These are phyloP conservation scores for Talaromyces borbonicus DNA, from an alignment of 495 filamentous ascomycete genomes.

Conservation along the genomic window DNA sequence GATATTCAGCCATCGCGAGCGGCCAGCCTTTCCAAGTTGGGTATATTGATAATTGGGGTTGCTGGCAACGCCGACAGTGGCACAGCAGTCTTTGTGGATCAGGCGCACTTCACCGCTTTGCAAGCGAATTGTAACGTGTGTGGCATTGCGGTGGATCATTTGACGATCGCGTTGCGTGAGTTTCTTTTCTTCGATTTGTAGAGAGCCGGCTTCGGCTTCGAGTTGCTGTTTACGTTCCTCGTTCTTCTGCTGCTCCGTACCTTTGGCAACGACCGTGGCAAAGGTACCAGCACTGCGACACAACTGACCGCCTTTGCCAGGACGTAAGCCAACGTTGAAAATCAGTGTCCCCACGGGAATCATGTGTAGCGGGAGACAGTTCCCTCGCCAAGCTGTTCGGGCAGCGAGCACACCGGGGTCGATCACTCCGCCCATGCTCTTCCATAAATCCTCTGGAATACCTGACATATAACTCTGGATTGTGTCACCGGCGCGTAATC, in stretches of 20 bases:
- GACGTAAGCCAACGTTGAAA: constrained; percentile 74
- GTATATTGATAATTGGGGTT: constrained; percentile 84
- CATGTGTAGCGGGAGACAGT: constrained; percentile 90
- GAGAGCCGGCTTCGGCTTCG: constrained; percentile 12
- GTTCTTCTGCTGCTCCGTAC: constrained; percentile 43
- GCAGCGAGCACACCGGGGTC: constrained; percentile 93
- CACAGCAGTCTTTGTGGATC: constrained; percentile 83
- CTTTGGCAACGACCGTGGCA: constrained; percentile 77
- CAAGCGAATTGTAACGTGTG: constrained; percentile 68
- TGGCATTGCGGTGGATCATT: constrained; percentile 44
- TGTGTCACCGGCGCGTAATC: constrained; percentile 82
- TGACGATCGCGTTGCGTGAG: constrained; percentile 31
- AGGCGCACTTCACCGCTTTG: constrained; percentile 87
- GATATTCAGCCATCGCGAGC: constrained; percentile 85
- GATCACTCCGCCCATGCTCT: constrained; percentile 79
- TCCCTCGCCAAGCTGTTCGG: constrained; percentile 87
- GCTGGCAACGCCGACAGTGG: constrained; percentile 85
- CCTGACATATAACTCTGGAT: constrained; percentile 85
- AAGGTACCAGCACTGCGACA: constrained; percentile 90
- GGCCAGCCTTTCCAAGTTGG: constrained; percentile 89
- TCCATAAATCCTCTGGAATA: constrained; percentile 73
- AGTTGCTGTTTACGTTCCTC: constrained; percentile 9
- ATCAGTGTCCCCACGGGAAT: constrained; percentile 85
- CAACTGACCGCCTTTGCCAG: constrained; percentile 68
- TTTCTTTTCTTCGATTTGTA: constrained; percentile 19